A percentile compares a stretch with the other conserved stretches of the same genome.
Evolutionary conservation across 768 basidiomycete genomes (phyloP).

Genomic region (Lactarius evosmus): DNA sequence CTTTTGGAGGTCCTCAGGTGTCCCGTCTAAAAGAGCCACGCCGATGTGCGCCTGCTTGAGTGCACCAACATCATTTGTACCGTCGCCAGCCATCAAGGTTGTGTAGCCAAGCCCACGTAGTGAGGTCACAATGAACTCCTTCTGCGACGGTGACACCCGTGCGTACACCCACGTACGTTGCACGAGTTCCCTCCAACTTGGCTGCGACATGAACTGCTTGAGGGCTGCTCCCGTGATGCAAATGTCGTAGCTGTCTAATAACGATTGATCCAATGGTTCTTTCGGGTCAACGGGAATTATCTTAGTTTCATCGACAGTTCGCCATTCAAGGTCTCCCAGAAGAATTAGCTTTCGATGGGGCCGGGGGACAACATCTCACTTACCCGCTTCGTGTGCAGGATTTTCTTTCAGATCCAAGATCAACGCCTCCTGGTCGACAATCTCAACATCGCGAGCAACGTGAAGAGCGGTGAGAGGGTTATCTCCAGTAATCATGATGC

Average conservation of each 20-base stretch:
- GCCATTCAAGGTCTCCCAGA: conserved; percentile 74
- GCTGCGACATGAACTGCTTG: conserved; percentile 72
- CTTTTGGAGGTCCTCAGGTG: conserved; percentile 85
- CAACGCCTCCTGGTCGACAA: conserved; percentile 90
- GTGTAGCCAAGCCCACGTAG: conserved; percentile 85
- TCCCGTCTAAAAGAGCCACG: conserved; percentile 88
- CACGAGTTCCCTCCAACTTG: conserved; percentile 78
- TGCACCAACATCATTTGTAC: conserved; percentile 98
- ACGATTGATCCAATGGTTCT: conserved; percentile 68
- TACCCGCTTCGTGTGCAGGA: conserved; percentile 63
- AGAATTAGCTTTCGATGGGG: conserved; percentile 1
- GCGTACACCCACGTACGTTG: conserved; percentile 99
- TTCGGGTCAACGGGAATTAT: conserved; percentile 82
- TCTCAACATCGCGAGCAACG: conserved; percentile 94
- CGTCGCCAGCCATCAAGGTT: conserved; percentile 98
- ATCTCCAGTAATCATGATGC: conserved; percentile 99
- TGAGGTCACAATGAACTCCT: conserved; percentile 91
- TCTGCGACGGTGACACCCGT: conserved; percentile 92
- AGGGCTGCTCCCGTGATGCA: conserved; percentile 95
- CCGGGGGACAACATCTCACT: conserved; percentile 30
- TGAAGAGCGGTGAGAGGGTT: conserved; percentile 97
- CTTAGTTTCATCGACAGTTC: conserved; percentile 88
- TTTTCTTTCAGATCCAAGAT: conserved; percentile 91
- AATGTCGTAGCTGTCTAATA: conserved; percentile 90
- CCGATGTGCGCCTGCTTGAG: conserved; percentile 98